A percentile compares a stretch with the other conserved stretches of the same genome.
phyloP scores from a whole-genome alignment of 345 rosid species.

The Brassica incana region DNA sequence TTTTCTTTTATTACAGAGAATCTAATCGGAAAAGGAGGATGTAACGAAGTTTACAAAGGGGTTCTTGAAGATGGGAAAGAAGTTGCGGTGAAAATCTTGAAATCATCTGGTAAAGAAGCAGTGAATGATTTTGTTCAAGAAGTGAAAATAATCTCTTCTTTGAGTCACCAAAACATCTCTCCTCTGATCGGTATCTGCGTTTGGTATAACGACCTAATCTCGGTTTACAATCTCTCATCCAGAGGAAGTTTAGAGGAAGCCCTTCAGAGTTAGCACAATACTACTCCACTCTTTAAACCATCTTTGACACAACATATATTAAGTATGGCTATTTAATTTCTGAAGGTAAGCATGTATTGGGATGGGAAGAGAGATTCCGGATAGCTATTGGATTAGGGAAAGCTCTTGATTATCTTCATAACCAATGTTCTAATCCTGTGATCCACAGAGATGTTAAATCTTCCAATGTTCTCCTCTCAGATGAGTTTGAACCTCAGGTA shows the following conservation, averaged over 20 bases:
- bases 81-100: constrained; percentile 72
- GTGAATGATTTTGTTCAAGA: constrained; percentile 69
- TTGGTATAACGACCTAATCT: constrained; percentile 49
- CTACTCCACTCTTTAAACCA: not conserved
- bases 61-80: constrained; percentile 65
- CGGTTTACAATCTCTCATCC: constrained; percentile 68
- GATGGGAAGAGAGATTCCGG: constrained; percentile 67
- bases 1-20: constrained; percentile 47
- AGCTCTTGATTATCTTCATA: constrained; percentile 73
- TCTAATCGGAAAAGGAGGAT: constrained; percentile 81
- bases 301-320: not conserved
- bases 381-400: constrained; percentile 71
- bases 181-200: constrained; percentile 73
- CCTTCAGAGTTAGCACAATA: constrained; percentile 55
- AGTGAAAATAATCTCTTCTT: constrained; percentile 68
- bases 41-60: constrained; percentile 74
- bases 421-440: constrained; percentile 61
- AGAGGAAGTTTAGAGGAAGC: constrained; percentile 80
- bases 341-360: constrained; percentile 41
- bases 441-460: constrained; percentile 93
- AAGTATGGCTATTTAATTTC: not conserved
- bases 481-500: constrained; percentile 79
- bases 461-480: constrained; percentile 81
- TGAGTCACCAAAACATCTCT: constrained; percentile 60
- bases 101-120: constrained; percentile 61